Conservation (phyloP, 495 filamentous ascomycete species). For the Evansstolkia leycettana region DNA sequence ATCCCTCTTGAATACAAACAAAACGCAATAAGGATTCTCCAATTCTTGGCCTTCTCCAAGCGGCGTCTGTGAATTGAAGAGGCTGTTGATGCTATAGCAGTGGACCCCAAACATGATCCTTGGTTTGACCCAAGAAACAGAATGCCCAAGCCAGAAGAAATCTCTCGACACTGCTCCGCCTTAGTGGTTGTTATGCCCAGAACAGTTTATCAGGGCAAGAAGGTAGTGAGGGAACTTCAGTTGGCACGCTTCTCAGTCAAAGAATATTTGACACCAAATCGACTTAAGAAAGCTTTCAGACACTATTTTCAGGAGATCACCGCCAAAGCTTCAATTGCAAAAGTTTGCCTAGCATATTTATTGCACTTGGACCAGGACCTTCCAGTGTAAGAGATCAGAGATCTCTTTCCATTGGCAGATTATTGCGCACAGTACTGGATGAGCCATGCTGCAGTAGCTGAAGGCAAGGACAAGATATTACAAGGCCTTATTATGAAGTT, state of each 20-base stretch:
- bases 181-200: conserved; percentile 3
- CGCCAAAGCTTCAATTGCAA: conserved; percentile 5
- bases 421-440: conserved; percentile 5
- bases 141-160: conserved; percentile 5
- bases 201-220: neutral
- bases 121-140: conserved; percentile 3
- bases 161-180: conserved; percentile 4
- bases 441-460: conserved; percentile 4
- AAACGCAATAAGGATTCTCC: conserved; percentile 14
- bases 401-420: conserved; percentile 2
- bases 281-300: conserved; percentile 2
- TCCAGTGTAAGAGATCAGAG: neutral
- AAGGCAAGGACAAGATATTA: conserved; percentile 15
- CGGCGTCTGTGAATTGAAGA: conserved; percentile 14
- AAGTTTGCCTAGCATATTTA: conserved; percentile 6
- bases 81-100: conserved; percentile 11
- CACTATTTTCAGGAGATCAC: too few species aligned
- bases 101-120: neutral
- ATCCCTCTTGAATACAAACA: conserved; percentile 8
- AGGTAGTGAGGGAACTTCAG: conserved; percentile 4
- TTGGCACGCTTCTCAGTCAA: conserved; percentile 6
- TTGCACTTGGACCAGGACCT: neutral
- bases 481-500: conserved; percentile 10
- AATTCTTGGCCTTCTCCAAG: conserved; percentile 16
- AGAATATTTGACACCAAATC: conserved; percentile 4